Base-by-base conservation (phyloP, 768 basidiomycete species). In the Asterophora lycoperdoides region DNA sequence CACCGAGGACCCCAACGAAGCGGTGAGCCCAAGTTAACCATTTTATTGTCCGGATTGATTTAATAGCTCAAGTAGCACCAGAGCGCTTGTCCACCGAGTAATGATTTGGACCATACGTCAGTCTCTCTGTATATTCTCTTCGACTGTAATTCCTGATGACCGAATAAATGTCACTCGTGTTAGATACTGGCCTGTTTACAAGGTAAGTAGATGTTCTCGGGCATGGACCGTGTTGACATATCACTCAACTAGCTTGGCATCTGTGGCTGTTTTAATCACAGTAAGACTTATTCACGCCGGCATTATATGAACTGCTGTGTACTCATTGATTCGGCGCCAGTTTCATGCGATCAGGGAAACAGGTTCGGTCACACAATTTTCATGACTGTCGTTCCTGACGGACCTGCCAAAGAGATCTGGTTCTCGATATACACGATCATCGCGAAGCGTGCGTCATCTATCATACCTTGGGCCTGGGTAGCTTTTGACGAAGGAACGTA, bases 61-160 rank as follows among this genome's bases (percentile, higher is more conserved):
- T 19, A 9, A 26, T 23, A 8, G n/a, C 18, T 11, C 4, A 11
- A 23, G 4, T 26, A 64, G 61, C 9, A 53, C 55, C 7, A 50
- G 52, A 3, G 46, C 55, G 23, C 36, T 61, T 8, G 19, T 64
- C n/a, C 53, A 63, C 30, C 44, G 57, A 19, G 37, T 64, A n/a
- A 44, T 61, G 30, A 50, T 52, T 19, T 63, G 57, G 56, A 57
- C 61, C n/a, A 60, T 65, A 10, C 58, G 62, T 65, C 44, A 8
- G 60, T 50, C 13, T 29, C 5, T n/a, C 19, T 6, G 20, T 29
- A 46, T n/a, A n/a, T n/a, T 15, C n/a, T 34, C 13, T 52, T 19
- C 17, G 41, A 5, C 10, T 10, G 26, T 9, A 7, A 26, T 1
- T 38, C 9, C 9, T 14, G 3, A 6, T 23, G 23, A 23, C 23